phyloP scores from a whole-genome alignment of 2,329 filamentous ascomycete genomes.

The Biscogniauxia sp. region DNA sequence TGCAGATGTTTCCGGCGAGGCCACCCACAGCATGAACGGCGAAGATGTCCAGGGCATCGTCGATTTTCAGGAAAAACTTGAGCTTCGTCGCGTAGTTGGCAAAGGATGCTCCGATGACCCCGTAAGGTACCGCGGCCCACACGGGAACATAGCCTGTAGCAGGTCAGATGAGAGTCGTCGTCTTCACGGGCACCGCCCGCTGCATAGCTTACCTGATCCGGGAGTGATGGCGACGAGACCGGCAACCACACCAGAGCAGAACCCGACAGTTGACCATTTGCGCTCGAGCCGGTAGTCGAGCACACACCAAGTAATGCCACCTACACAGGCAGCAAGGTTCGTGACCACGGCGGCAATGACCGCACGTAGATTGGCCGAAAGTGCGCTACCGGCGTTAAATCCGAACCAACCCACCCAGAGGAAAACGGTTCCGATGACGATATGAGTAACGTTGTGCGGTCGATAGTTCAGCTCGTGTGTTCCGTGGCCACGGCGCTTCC shows the following conservation, averaged over 20 bases:
- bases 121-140: slow-evolving; percentile 80
- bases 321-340: slow-evolving; percentile 79
- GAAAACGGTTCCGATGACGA: slow-evolving; percentile 89
- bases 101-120: slow-evolving; percentile 69
- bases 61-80: slow-evolving; percentile 77
- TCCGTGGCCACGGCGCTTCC: slow-evolving; percentile 79
- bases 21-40: slow-evolving; percentile 79
- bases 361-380: slow-evolving; percentile 77
- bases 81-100: slow-evolving; percentile 92
- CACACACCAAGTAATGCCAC: slow-evolving; percentile 85
- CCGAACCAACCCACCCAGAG: slow-evolving; percentile 96
- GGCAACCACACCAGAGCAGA: slow-evolving; percentile 86
- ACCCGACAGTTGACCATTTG: slow-evolving; percentile 91
- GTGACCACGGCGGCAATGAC: slow-evolving; percentile 86
- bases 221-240: slow-evolving; percentile 87
- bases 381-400: slow-evolving; percentile 84
- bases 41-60: slow-evolving; percentile 87
- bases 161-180: slow-evolving; percentile 5
- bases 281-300: slow-evolving; percentile 84
- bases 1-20: slow-evolving; percentile 74
- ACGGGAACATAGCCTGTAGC: slow-evolving; percentile 66
- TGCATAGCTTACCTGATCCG: slow-evolving; percentile 61
- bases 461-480: slow-evolving; percentile 89
- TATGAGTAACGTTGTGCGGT: slow-evolving; percentile 89
- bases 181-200: neutral